Percentiles rank a stretch among this genome's conserved stretches.
phyloP scores from a whole-genome alignment of 352 stramenopile species.

The Thalassiosira livingstoniorum region DNA sequence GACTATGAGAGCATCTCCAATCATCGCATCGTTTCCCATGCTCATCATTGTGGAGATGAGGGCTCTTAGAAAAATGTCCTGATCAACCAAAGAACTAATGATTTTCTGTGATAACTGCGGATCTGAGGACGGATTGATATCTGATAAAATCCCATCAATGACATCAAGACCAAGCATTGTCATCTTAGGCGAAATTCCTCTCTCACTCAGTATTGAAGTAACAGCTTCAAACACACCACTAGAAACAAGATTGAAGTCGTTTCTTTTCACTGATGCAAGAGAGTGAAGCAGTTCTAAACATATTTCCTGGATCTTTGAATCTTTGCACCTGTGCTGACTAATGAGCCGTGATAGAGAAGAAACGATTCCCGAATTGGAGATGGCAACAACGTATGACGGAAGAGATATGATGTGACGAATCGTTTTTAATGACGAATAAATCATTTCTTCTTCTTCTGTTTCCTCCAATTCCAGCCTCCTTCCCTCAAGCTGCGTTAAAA shows the following conservation, averaged over 20 bases:
- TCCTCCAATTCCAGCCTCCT: constrained; percentile 30
- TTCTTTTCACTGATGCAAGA: constrained; percentile 21
- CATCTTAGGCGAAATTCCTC: background rate
- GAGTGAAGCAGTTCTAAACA: constrained; percentile 37
- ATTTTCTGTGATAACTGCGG: constrained; percentile 11
- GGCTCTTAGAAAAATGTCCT: constrained; percentile 32
- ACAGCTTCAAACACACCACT: constrained; percentile 33
- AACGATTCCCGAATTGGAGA: constrained; percentile 32
- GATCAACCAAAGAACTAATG: constrained; percentile 20
- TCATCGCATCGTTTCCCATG: background rate
- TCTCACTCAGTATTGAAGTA: constrained; percentile 27
- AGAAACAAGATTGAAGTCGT: constrained; percentile 18
- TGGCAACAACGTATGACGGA: constrained; percentile 22
- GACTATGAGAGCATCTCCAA: background rate
- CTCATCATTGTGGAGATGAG: constrained; percentile 38
- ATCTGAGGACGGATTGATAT: constrained; percentile 14
- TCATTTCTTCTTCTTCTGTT: constrained; percentile 27
- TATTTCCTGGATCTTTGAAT: constrained; percentile 23
- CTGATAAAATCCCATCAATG: constrained; percentile 23
- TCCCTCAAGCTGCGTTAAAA: constrained; percentile 63
- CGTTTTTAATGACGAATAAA: constrained; percentile 39
- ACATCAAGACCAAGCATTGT: constrained; percentile 24
- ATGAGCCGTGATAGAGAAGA: constrained; percentile 39
- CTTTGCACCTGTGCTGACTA: background rate
- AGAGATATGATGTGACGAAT: constrained; percentile 31